phyloP scores from a whole-genome alignment of 2,329 filamentous ascomycete genomes.

The Talaromyces rugulosus region DNA sequence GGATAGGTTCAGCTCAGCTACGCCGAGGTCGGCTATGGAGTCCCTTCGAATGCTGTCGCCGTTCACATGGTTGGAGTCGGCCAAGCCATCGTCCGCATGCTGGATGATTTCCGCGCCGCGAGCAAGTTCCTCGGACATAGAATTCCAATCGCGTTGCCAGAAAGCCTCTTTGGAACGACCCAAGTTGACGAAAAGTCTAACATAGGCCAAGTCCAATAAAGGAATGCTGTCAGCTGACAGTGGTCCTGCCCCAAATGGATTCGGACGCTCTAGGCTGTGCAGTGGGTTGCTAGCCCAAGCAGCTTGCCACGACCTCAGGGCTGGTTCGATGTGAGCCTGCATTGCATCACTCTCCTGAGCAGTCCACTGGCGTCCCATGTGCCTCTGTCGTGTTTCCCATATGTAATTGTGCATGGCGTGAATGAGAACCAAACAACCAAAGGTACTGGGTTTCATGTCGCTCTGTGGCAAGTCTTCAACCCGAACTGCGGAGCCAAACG shows the following conservation, averaged over 20 bases:
- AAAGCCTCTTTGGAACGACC: slow-evolving; percentile 87
- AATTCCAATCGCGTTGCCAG: slow-evolving; percentile 90
- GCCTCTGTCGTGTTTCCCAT: slow-evolving; percentile 91
- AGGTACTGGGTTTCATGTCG: slow-evolving; percentile 77
- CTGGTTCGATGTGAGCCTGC: slow-evolving; percentile 92
- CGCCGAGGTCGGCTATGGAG: slow-evolving; percentile 33
- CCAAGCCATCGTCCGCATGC: slow-evolving; percentile 54
- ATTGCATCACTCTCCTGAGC: slow-evolving; percentile 90
- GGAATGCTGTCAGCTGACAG: slow-evolving; percentile 88
- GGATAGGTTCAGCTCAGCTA: slow-evolving; percentile 33
- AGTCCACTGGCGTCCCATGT: slow-evolving; percentile 85
- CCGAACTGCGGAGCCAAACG: slow-evolving; percentile 46
- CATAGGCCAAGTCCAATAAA: slow-evolving; percentile 84
- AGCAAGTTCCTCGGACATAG: slow-evolving; percentile 81
- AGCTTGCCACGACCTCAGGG: slow-evolving; percentile 87
- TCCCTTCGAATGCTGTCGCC: slow-evolving; percentile 25
- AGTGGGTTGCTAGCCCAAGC: slow-evolving; percentile 85
- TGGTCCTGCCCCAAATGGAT: slow-evolving; percentile 75
- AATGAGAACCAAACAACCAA: slow-evolving; percentile 86
- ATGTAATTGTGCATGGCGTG: slow-evolving; percentile 97
- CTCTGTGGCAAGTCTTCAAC: slow-evolving; percentile 52
- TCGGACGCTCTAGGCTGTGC: slow-evolving; percentile 78
- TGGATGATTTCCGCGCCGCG: slow-evolving; percentile 71
- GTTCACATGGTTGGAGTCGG: slow-evolving; percentile 19
- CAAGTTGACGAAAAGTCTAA: slow-evolving; percentile 89